A percentile compares a stretch with the other conserved stretches of the same genome.
Evolutionary conservation across 1,284 basidiomycete genomes (phyloP).

Genomic region (Waitea zeae): DNA sequence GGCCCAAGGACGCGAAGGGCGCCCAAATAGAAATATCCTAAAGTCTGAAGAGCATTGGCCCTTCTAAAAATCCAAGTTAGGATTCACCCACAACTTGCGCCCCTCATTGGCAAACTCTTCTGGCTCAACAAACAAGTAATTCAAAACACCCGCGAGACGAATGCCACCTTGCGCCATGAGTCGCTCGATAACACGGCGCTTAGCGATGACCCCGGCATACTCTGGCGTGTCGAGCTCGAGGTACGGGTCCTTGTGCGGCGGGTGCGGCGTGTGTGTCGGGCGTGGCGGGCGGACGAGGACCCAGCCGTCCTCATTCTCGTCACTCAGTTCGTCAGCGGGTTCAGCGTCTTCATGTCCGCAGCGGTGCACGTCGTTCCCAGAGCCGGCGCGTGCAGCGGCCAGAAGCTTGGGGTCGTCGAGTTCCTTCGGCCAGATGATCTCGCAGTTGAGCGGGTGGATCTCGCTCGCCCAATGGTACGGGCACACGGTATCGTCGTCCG

Average conservation of each 20-base stretch:
- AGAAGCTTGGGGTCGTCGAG: constrained; percentile 25
- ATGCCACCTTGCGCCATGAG: constrained; percentile 59
- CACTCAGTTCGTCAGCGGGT: neutral
- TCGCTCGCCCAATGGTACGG: constrained; percentile 28
- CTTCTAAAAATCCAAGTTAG: no score
- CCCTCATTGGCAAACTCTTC: neutral
- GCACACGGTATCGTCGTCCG: constrained; percentile 41
- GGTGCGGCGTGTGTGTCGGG: no score
- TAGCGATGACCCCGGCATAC: constrained; percentile 45
- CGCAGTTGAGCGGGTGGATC: constrained; percentile 52
- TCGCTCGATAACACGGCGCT: constrained; percentile 51
- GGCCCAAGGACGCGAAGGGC: no score
- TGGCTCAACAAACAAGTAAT: constrained; percentile 12
- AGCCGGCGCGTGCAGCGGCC: neutral
- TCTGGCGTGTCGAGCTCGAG: constrained; percentile 64
- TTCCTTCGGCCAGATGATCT: constrained; percentile 48
- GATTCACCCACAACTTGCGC: neutral
- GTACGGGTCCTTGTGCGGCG: constrained; percentile 15
- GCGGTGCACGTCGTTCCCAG: neutral
- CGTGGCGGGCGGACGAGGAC: neutral
- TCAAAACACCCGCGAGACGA: constrained; percentile 56
- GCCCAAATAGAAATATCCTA: no score
- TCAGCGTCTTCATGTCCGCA: neutral
- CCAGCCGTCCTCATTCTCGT: neutral
- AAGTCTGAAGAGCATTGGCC: no score